These are phyloP conservation scores for Ajuga reptans DNA, from an alignment of 305 asterid genomes.

Conservation along the genomic window DNA sequence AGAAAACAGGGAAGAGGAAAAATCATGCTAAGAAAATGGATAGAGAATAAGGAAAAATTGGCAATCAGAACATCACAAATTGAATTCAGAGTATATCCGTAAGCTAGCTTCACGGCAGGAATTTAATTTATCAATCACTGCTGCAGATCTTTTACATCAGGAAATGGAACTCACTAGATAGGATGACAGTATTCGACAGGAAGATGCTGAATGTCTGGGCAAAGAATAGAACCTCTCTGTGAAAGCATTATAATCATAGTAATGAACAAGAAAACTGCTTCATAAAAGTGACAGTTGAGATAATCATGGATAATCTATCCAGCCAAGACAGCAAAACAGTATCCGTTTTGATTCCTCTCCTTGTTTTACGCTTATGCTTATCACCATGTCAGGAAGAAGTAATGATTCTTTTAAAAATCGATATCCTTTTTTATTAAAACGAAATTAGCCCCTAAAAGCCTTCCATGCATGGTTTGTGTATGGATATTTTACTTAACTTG, in stretches of 20 bases:
- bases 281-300: neutral
- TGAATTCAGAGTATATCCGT: neutral
- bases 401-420: neutral
- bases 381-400: neutral
- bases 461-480: neutral
- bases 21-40: neutral
- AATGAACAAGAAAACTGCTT: neutral
- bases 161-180: neutral
- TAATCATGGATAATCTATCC: neutral
- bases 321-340: neutral
- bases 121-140: neutral
- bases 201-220: no score
- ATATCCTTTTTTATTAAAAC: neutral
- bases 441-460: neutral
- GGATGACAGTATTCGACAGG: neutral
- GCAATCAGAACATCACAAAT: neutral
- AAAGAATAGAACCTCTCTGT: neutral
- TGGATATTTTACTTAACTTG: neutral
- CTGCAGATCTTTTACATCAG: neutral
- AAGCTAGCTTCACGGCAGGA: neutral
- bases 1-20: neutral
- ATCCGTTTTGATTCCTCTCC: no score
- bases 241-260: neutral
- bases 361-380: no score
- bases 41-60: neutral